Conservation (phyloP, 2,329 filamentous ascomycete genomes). For the Aspergillus floridensis region DNA sequence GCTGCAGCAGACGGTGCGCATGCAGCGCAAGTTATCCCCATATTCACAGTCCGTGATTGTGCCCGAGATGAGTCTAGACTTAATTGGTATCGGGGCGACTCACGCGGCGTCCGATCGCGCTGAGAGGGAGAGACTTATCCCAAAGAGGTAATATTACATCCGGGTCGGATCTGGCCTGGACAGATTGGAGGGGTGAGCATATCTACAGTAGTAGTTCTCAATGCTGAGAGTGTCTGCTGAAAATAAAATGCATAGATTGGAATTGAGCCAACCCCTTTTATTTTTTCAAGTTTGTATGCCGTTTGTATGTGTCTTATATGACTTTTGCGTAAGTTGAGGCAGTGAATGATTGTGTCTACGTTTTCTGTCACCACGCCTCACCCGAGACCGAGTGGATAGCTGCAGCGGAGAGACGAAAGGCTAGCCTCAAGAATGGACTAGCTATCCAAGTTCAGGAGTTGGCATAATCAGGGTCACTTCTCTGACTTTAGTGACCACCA, state of each 20-base stretch:
- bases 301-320: no score
- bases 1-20: no score
- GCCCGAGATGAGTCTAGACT: slow-evolving; percentile 10
- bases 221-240: no score
- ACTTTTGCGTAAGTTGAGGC: not conserved
- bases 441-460: not conserved
- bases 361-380: slow-evolving; percentile 6
- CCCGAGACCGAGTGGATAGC: slow-evolving; percentile 2
- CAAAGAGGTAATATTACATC: slow-evolving; percentile 14
- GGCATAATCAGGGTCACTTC: not conserved
- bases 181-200: no score
- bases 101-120: slow-evolving; percentile 6
- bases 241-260: not conserved
- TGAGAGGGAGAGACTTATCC: slow-evolving; percentile 1
- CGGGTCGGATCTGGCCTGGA: not conserved
- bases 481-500: not conserved
- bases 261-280: not conserved
- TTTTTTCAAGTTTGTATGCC: not conserved
- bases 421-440: not conserved
- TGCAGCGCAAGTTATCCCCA: no score
- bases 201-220: no score
- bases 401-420: not conserved
- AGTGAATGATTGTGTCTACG: not conserved
- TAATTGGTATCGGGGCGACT: slow-evolving; percentile 6
- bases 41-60: not conserved